Conservation (phyloP, 768 basidiomycete genomes). For the Sporobolomyces phaffii region DNA sequence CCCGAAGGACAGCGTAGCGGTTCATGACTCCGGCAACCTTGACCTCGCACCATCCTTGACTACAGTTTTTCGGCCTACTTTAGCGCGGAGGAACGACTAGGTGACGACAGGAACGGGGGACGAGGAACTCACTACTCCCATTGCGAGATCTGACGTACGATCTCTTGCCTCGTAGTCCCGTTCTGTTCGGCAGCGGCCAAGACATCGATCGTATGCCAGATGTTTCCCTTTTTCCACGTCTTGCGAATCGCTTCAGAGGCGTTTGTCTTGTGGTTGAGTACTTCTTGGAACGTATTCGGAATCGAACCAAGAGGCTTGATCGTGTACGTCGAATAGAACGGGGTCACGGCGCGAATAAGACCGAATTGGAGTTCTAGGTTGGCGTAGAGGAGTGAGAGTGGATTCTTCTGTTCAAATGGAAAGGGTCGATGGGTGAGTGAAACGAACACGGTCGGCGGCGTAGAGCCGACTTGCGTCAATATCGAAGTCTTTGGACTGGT, state of each 20-base stretch:
- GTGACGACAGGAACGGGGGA: too few relatives aligned
- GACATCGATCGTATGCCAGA: constrained; percentile 47
- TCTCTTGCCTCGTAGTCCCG: constrained; percentile 44
- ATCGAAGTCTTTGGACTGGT: constrained; percentile 44
- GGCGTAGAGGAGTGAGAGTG: constrained; percentile 52
- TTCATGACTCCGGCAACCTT: constrained; percentile 50
- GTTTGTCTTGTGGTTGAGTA: constrained; percentile 45
- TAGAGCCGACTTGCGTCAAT: constrained; percentile 47
- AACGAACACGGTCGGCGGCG: neutral
- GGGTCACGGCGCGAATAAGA: constrained; percentile 51
- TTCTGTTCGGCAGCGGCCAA: constrained; percentile 43
- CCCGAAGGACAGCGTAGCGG: constrained; percentile 48
- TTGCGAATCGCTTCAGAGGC: constrained; percentile 46
- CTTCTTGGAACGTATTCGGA: constrained; percentile 42
- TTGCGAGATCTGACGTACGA: constrained; percentile 47
- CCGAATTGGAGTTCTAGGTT: constrained; percentile 53
- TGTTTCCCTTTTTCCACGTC: constrained; percentile 44
- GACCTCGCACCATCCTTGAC: constrained; percentile 43
- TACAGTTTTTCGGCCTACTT: neutral
- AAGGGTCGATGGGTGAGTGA: neutral
- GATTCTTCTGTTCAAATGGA: constrained; percentile 46
- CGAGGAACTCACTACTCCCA: constrained; percentile 48
- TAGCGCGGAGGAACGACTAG: neutral
- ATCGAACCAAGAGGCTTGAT: constrained; percentile 43
- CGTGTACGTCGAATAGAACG: constrained; percentile 51